Evolutionary conservation across 805 yeast genomes (phyloP), one percentile per base, ranked within the genome.

Genomic region (Wickerhamiella alocasiicola): DNA sequence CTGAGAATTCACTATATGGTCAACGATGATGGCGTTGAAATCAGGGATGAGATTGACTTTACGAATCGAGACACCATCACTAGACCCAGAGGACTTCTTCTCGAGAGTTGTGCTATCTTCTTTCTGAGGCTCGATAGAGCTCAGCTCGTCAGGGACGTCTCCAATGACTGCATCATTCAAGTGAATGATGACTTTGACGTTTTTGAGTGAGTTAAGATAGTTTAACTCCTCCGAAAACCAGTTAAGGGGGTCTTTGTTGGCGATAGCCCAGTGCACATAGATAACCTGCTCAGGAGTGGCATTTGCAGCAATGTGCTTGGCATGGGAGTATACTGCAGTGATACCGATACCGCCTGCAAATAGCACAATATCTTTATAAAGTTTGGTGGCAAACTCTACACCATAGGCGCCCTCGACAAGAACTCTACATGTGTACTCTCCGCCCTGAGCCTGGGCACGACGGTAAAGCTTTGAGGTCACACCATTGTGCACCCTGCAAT

Each of bases 391-490:
- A 20, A 27, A 41, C 28, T 68, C 68, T 2, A 63, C 51, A 1
- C 82, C 82, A 49, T 77, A 77, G 3, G 81, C 78, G 0, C 83
- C 83, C 52, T 77, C 83, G 9, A 74, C 53, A 21, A 66, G 60
- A 13, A 71, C 65, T 55, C 52, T n/a, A 2, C 45, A 41, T 6
- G 30, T 31, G 21, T 51, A 43, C 24, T 44, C 52, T 36, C 51
- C 64, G 26, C 53, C 62, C 43, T 66, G 46, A 36, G 56, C 55
- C 16, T 54, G 52, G 28, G 62, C 57, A 19, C 72, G 49, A 25
- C 61, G 61, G 40, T 55, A 65, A 7, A 31, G 27, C 26, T 31
- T 23, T 13, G 37, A 27, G n/a, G 83, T 74, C 40, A 73, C 56
- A 44, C 83, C 84, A n/a, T 65, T 65, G 54, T 74, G 73, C 13